Percentiles rank a stretch among this genome's conserved stretches.
Conservation (phyloP, 495 filamentous ascomycete species). For the Lasiosphaeria miniovina region DNA sequence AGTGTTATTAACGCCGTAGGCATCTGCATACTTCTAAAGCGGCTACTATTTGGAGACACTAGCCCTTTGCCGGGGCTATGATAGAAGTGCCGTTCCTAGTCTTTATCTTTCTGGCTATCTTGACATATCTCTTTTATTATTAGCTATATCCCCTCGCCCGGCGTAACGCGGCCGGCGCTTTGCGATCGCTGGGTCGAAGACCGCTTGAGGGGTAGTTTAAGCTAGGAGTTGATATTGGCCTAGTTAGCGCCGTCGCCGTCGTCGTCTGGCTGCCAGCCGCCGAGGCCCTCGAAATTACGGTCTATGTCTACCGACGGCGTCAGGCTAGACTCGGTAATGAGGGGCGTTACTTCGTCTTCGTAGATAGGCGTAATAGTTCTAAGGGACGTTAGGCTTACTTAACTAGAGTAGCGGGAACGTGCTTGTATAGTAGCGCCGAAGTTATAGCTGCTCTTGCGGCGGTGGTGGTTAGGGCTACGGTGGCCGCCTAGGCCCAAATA, state of each 20-base stretch:
- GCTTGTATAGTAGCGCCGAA: conserved; percentile 33
- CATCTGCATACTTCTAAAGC: conserved; percentile 13
- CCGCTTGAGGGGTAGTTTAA: conserved; percentile 69
- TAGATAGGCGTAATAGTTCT: conserved; percentile 33
- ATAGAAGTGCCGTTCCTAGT: conserved; percentile 1
- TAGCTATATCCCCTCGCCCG: conserved; percentile 22
- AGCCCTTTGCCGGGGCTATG: not conserved
- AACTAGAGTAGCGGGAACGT: conserved; percentile 37
- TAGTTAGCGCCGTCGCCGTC: conserved; percentile 62
- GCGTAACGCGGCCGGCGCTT: conserved; percentile 29
- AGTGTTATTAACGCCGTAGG: conserved; percentile 22
- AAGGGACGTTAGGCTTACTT: conserved; percentile 22
- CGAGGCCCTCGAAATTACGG: conserved; percentile 83
- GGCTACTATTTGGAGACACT: conserved; percentile 34
- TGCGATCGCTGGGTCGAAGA: conserved; percentile 35
- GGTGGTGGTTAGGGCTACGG: conserved; percentile 12
- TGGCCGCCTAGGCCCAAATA: conserved; percentile 3
- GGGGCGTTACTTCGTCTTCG: conserved; percentile 18
- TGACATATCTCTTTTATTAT: conserved; percentile 22
- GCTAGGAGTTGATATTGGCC: conserved; percentile 69
- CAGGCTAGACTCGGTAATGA: conserved; percentile 29
- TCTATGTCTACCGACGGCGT: conserved; percentile 44
- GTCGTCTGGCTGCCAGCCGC: conserved; percentile 67
- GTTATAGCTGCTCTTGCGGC: conserved; percentile 28
- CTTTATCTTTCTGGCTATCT: conserved; percentile 18